A percentile compares a stretch with the other conserved stretches of the same genome.
phyloP scores from a whole-genome alignment of 2,329 filamentous ascomycete genomes.

The Alternaria conjuncta region DNA sequence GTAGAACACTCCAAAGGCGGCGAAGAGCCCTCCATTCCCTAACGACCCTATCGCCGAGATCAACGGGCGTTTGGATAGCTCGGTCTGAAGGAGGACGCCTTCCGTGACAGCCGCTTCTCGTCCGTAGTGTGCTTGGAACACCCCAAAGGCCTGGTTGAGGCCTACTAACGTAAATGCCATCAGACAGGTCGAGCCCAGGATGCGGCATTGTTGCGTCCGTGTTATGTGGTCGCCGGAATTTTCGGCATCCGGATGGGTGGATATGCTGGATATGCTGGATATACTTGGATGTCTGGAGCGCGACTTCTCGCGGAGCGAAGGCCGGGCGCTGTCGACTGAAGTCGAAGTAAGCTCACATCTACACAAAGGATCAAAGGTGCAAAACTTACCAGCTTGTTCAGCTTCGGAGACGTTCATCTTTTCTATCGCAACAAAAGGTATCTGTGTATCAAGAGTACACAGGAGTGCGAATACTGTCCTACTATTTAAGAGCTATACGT shows the following conservation, averaged over 20 bases:
- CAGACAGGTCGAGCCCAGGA: conserved; percentile 20
- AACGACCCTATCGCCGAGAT: conserved; percentile 29
- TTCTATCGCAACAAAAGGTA: not conserved
- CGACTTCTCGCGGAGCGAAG: not conserved
- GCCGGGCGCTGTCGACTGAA: not conserved
- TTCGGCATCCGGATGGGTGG: not conserved
- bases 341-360: not conserved
- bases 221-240: conserved; percentile 19
- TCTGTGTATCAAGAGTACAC: too few relatives aligned
- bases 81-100: conserved; percentile 14
- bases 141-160: conserved; percentile 20
- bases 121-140: conserved; percentile 34
- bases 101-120: conserved; percentile 15
- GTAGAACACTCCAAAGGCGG: conserved; percentile 23
- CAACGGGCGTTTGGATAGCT: conserved; percentile 14
- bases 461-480: not conserved
- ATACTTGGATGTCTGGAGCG: not conserved
- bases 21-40: conserved; percentile 27
- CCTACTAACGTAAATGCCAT: conserved; percentile 23
- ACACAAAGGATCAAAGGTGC: too few relatives aligned
- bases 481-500: not conserved
- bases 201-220: conserved; percentile 18
- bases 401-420: not conserved
- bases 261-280: not conserved
- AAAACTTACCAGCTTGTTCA: not conserved